Evolutionary conservation across 116 monocot genomes (phyloP).

Genomic region (Cymodocea nodosa): DNA sequence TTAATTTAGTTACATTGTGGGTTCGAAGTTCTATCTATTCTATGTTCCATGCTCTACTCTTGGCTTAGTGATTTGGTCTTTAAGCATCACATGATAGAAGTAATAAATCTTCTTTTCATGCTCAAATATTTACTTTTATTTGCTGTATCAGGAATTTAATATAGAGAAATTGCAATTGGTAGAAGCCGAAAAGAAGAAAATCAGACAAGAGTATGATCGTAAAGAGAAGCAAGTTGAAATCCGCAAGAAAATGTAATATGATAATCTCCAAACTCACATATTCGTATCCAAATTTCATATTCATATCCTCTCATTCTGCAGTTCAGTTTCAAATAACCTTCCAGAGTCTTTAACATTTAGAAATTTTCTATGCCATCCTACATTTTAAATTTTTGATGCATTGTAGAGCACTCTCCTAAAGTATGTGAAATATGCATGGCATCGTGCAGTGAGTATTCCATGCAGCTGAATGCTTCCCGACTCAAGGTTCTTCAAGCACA

Average conservation of each 20-base stretch:
- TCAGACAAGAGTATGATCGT: constrained; percentile 56
- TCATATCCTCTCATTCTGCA: not conserved
- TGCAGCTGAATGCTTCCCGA: constrained; percentile 95
- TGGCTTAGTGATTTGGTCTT: no score
- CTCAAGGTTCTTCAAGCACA: constrained; percentile 91
- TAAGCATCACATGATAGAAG: no score
- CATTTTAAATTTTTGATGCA: no score
- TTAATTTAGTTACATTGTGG: no score
- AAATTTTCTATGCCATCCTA: no score
- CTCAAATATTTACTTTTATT: no score
- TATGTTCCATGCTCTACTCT: no score
- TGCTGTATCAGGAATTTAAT: constrained; percentile 48
- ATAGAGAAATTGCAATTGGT: constrained; percentile 76
- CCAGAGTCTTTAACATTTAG: no score
- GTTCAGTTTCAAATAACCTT: not conserved
- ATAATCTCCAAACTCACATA: no score
- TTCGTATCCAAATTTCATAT: not conserved
- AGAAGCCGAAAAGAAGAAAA: constrained; percentile 84
- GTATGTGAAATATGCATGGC: not conserved
- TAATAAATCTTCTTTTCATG: no score
- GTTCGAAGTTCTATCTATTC: no score
- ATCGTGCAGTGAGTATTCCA: constrained; percentile 73
- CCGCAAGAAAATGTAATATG: constrained; percentile 56
- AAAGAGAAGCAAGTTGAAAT: constrained; percentile 79
- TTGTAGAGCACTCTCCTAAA: no score